A percentile compares a stretch with the other conserved stretches of the same genome.
Evolutionary conservation across 2,329 filamentous ascomycete species (phyloP).

Genomic region (Calonectria crousiana): DNA sequence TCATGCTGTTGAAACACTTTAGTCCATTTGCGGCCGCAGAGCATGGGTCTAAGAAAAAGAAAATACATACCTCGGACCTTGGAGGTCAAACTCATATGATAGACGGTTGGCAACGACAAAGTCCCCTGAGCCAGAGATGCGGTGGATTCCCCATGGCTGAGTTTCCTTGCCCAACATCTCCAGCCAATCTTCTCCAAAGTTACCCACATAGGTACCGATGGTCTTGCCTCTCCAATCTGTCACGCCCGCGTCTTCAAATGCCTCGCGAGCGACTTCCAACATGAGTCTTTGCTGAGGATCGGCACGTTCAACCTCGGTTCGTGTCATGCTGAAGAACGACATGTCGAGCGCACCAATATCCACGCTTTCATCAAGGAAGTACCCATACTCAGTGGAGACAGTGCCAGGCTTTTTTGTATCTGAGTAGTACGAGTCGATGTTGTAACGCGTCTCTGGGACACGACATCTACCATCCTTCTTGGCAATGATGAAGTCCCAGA

Average conservation of each 20-base stretch:
- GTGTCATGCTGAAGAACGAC: slow-evolving; percentile 6
- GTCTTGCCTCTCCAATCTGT: neutral
- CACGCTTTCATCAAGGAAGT: slow-evolving; percentile 27
- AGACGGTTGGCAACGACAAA: neutral
- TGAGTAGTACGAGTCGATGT: slow-evolving; percentile 25
- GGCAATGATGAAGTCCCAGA: neutral
- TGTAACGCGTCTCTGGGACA: slow-evolving; percentile 29
- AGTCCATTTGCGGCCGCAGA: neutral
- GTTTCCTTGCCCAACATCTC: neutral
- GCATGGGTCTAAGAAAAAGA: neutral
- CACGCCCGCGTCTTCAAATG: neutral
- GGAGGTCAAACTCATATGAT: neutral
- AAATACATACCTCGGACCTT: neutral
- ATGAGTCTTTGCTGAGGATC: neutral
- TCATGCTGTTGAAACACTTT: no score
- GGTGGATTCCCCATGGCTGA: neutral
- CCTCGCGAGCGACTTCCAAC: neutral
- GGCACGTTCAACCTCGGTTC: slow-evolving; percentile 8
- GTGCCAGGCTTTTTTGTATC: slow-evolving; percentile 4
- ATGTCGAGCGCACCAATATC: slow-evolving; percentile 11
- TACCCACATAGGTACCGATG: neutral
- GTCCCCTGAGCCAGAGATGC: neutral
- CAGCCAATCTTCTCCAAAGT: neutral
- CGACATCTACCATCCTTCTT: neutral
- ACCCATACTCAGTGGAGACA: slow-evolving; percentile 19